Evolutionary conservation across 1,139 yeast genomes (phyloP), one percentile per base, ranked within the genome.

Genomic region (Hyphopichia pseudoburtonii): DNA sequence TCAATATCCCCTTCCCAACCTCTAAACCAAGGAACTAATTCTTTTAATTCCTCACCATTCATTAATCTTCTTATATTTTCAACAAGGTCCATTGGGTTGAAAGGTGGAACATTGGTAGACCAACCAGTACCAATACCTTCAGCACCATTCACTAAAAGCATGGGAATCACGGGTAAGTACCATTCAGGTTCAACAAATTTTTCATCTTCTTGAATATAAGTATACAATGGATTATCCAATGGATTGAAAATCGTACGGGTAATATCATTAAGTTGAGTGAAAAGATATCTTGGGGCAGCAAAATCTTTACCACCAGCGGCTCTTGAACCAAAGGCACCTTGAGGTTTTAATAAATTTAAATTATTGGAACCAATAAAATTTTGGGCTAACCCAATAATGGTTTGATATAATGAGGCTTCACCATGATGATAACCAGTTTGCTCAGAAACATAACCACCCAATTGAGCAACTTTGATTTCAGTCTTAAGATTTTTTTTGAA

Each of bases 71-170:
- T 76, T 27, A 94, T 66, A 51, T 94, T 92, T 2, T 63, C 68
- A 19, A 88, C 89, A 44, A 94, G 71, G 56, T 92, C 98, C 18
- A 61, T 55, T 0, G 99, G 99, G 56, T 92, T 89, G 62, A 78
- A 92, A 31, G 86, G 80, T 2, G 98, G 99, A 46, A 94, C 85
- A 44, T 79, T 82, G 1, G 98, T 89, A 44, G 96, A 87, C 97
- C 98, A 94, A 50, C 98, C 99, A 35, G 98, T 90, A 48, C 99
- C 99, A 60, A 94, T 94, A 66, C 99, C 99, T 64, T 94, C 98
- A 8, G 94, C 76, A 40, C 99, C 99, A 57, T 94, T 94, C 6
- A 94, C 96, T 44, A 94, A 71, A 23, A 92, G 59, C 89, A 89
- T 87, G 4, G 99, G 99, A 35, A 94, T 53, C 17, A 94, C 81